Percentiles rank a stretch among this genome's conserved stretches.
Evolutionary conservation across 2,329 filamentous ascomycete genomes (phyloP).

Genomic region (Exophiala aquamarina): DNA sequence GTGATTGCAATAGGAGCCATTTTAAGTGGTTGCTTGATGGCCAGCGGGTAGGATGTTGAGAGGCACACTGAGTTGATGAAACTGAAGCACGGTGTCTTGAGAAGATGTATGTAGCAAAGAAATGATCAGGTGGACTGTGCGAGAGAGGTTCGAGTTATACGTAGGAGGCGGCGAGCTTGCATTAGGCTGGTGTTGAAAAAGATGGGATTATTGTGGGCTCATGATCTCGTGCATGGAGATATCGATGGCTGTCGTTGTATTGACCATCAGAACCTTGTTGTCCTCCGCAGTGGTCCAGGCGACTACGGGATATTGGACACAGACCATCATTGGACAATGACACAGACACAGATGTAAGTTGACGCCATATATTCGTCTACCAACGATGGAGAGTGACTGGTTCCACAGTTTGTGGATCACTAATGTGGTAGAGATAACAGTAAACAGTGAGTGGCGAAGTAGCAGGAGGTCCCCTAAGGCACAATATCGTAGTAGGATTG

Average conservation of each 20-base stretch:
- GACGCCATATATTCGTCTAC: neutral
- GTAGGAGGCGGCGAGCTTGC: conserved; percentile 17
- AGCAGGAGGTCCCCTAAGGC: conserved; percentile 5
- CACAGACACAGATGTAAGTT: neutral
- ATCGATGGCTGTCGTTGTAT: conserved; percentile 5
- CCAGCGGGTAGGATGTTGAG: neutral
- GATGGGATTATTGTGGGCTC: conserved; percentile 1
- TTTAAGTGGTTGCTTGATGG: conserved; percentile 6
- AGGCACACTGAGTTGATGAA: neutral
- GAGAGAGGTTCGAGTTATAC: conserved; percentile 10
- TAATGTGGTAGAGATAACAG: conserved; percentile 1
- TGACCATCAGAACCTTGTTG: conserved; percentile 15
- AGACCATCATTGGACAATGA: neutral
- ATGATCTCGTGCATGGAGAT: neutral
- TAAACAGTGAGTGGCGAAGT: conserved; percentile 11
- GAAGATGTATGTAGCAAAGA: neutral
- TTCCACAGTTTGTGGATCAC: conserved; percentile 5
- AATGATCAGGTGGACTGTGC: neutral
- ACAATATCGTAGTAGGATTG: conserved; percentile 2
- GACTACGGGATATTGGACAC: neutral
- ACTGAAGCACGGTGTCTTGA: neutral
- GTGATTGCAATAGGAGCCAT: conserved; percentile 28
- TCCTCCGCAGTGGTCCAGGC: conserved; percentile 5
- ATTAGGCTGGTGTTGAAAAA: conserved; percentile 4
- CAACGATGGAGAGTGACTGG: conserved; percentile 8